A percentile compares a stretch with the other conserved stretches of the same genome.
phyloP scores from a whole-genome alignment of 2,329 filamentous ascomycete species.

The Juglanconis oblonga region DNA sequence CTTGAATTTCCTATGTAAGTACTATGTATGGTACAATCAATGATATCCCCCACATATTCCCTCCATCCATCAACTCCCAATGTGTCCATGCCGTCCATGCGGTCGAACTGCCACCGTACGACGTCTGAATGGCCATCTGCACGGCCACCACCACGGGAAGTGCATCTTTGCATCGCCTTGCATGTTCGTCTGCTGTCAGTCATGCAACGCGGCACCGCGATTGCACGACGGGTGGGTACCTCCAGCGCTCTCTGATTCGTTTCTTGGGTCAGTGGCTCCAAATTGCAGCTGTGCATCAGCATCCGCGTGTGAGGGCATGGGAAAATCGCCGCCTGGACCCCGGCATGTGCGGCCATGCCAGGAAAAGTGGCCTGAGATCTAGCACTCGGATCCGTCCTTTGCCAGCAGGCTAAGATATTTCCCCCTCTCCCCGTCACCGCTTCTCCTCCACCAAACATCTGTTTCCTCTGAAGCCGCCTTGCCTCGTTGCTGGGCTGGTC shows the following conservation, averaged over 20 bases:
- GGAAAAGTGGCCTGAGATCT: background rate
- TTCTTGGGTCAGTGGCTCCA: background rate
- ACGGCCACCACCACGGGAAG: background rate
- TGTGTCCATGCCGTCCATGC: background rate
- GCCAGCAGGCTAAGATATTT: background rate
- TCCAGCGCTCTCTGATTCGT: constrained; percentile 7
- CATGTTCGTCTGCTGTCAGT: constrained; percentile 17
- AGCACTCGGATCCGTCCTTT: constrained; percentile 5
- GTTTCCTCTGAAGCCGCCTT: too few relatives aligned
- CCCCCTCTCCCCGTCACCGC: background rate
- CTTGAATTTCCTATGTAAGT: too few relatives aligned
- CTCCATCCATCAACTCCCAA: background rate
- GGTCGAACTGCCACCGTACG: background rate
- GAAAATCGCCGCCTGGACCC: too few relatives aligned
- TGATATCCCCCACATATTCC: background rate
- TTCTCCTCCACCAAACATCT: background rate
- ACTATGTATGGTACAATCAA: too few relatives aligned
- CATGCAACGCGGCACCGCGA: constrained; percentile 6
- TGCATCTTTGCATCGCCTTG: background rate
- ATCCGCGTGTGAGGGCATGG: too few relatives aligned
- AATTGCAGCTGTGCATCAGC: too few relatives aligned
- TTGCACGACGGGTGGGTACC: constrained; percentile 12
- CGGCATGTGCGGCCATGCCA: background rate
- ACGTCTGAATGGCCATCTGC: background rate
- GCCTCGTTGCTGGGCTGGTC: background rate